phyloP scores from a whole-genome alignment of 768 basidiomycete species.

The Hericium rajendrae region DNA sequence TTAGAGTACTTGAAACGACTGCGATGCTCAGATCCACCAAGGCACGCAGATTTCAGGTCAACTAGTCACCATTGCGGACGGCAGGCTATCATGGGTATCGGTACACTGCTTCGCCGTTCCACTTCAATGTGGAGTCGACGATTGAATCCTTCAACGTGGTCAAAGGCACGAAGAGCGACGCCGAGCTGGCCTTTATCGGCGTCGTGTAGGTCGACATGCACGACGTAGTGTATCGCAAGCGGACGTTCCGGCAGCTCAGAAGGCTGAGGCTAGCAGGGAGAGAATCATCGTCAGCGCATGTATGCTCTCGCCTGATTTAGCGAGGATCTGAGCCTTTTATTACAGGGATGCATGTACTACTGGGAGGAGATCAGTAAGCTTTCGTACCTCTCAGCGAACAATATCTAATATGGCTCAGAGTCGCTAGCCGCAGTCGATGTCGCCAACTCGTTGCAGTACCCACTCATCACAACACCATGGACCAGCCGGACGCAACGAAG shows the following conservation, averaged over 20 bases:
- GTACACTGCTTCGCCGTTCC: constrained; percentile 27
- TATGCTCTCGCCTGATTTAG: not conserved
- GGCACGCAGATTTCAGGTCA: no score
- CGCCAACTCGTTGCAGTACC: not conserved
- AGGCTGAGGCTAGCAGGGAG: not conserved
- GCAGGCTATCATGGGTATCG: constrained; percentile 31
- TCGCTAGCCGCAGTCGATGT: not conserved
- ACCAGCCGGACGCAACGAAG: not conserved
- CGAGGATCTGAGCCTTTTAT: not conserved
- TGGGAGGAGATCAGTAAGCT: constrained; percentile 3
- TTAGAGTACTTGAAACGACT: no score
- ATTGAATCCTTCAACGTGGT: constrained; percentile 31
- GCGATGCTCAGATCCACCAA: no score
- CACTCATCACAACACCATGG: not conserved
- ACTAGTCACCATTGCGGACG: no score
- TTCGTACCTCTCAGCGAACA: not conserved
- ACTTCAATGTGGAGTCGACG: constrained; percentile 16
- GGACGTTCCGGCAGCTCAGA: not conserved
- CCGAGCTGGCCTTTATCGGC: constrained; percentile 17
- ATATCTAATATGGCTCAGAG: not conserved
- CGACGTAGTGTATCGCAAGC: not conserved
- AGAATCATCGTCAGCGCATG: not conserved
- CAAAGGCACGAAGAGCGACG: constrained; percentile 27
- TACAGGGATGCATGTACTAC: not conserved
- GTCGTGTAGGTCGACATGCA: not conserved